Conservation (phyloP, 257 asterid species). For the Plectranthus barbatus region DNA sequence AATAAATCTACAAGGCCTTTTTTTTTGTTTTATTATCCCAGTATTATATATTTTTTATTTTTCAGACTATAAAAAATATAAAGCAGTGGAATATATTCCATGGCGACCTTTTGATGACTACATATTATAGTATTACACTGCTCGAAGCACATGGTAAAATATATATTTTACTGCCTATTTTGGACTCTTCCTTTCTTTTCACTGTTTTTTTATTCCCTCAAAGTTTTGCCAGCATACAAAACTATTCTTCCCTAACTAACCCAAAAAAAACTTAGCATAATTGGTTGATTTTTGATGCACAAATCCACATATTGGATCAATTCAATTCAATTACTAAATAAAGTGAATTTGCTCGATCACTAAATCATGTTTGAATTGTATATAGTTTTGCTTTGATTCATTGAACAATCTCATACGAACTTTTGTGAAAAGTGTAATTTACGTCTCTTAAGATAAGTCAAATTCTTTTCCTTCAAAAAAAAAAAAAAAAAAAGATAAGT, state of each 20-base stretch:
- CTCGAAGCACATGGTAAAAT: slow-evolving; percentile 33
- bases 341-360: no score
- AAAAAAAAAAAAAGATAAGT: no score
- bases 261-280: neutral
- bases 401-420: no score
- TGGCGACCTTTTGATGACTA: slow-evolving; percentile 16
- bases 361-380: no score
- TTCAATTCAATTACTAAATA: neutral
- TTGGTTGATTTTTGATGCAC: neutral
- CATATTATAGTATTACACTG: slow-evolving; percentile 15
- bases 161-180: slow-evolving; percentile 16
- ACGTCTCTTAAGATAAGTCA: no score
- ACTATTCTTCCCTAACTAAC: neutral
- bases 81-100: slow-evolving; percentile 30
- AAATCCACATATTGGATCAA: neutral
- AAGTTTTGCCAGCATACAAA: neutral
- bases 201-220: neutral
- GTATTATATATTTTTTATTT: neutral
- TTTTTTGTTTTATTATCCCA: neutral
- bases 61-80: neutral
- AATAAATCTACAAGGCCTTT: neutral
- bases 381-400: no score
- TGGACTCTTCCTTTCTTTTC: neutral
- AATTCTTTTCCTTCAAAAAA: no score
- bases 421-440: no score